Percentiles rank a stretch among this genome's conserved stretches.
phyloP scores from a whole-genome alignment of 2,329 filamentous ascomycete genomes.

The Diaporthe capsici region DNA sequence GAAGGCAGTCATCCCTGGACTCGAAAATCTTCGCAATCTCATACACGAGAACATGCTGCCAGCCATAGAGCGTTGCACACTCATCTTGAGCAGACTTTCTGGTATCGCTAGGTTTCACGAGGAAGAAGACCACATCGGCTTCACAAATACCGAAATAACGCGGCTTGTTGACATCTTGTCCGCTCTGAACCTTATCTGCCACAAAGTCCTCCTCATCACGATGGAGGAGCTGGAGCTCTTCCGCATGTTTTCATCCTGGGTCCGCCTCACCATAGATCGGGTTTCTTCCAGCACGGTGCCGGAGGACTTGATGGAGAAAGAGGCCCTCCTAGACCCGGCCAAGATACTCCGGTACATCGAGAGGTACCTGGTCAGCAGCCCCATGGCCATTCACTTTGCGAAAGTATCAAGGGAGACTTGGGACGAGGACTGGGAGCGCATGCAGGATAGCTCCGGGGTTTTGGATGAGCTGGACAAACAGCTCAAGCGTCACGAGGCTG shows the following conservation, averaged over 20 bases:
- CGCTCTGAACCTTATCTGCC: slow-evolving; percentile 80
- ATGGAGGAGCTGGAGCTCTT: slow-evolving; percentile 87
- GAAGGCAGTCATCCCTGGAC: slow-evolving; percentile 83
- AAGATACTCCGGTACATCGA: slow-evolving; percentile 85
- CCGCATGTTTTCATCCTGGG: slow-evolving; percentile 83
- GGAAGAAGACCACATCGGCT: slow-evolving; percentile 74
- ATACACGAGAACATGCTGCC: slow-evolving; percentile 91
- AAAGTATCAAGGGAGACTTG: slow-evolving; percentile 59
- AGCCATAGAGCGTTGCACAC: slow-evolving; percentile 84
- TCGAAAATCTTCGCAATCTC: slow-evolving; percentile 82
- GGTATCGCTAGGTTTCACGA: slow-evolving; percentile 88
- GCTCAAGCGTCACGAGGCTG: slow-evolving; percentile 61
- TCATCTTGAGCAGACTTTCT: slow-evolving; percentile 85
- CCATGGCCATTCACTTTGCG: slow-evolving; percentile 73
- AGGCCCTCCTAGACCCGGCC: slow-evolving; percentile 80
- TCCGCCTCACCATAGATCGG: slow-evolving; percentile 85
- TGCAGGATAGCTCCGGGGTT: slow-evolving; percentile 61
- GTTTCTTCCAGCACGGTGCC: slow-evolving; percentile 74
- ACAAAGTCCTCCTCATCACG: slow-evolving; percentile 79
- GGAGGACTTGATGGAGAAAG: slow-evolving; percentile 83
- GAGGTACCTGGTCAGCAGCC: slow-evolving; percentile 76
- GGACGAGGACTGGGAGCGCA: slow-evolving; percentile 33
- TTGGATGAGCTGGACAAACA: slow-evolving; percentile 65
- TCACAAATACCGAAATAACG: slow-evolving; percentile 74
- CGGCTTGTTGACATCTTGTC: slow-evolving; percentile 79